Evolutionary conservation across 148 eudicot genomes (phyloP).

Genomic region (Rhododendron molle): DNA sequence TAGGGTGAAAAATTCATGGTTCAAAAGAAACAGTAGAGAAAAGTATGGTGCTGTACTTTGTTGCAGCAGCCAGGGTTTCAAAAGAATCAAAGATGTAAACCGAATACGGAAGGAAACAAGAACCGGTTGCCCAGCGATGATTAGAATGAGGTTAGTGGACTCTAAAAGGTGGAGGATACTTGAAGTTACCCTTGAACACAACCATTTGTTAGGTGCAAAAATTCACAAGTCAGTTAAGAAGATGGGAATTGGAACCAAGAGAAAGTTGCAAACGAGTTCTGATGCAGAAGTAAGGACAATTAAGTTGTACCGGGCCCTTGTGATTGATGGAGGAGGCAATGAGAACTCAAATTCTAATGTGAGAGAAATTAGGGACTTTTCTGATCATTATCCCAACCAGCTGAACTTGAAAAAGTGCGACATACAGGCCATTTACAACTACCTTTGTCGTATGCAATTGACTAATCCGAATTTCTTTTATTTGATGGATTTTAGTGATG

Average conservation of each 20-base stretch:
- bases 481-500: conserved; percentile 59
- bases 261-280: conserved; percentile 28
- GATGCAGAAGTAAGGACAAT: conserved; percentile 43
- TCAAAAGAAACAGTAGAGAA: conserved; percentile 75
- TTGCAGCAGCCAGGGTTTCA: conserved; percentile 85
- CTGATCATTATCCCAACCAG: conserved; percentile 29
- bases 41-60: conserved; percentile 92
- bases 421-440: conserved; percentile 60
- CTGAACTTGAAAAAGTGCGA: conserved; percentile 68
- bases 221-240: conserved; percentile 42
- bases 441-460: conserved; percentile 69
- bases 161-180: conserved; percentile 69
- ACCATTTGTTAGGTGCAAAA: conserved; percentile 54
- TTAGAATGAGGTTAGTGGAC: conserved; percentile 58
- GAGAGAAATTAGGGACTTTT: conserved; percentile 29
- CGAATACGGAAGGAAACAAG: conserved; percentile 73
- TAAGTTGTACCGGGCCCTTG: conserved; percentile 60
- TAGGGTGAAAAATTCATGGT: conserved; percentile 85
- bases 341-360: conserved; percentile 27
- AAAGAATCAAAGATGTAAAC: conserved; percentile 65
- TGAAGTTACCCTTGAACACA: conserved; percentile 65
- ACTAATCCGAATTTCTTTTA: conserved; percentile 73
- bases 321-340: conserved; percentile 47
- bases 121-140: conserved; percentile 77
- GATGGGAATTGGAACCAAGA: conserved; percentile 31